phyloP scores from a whole-genome alignment of 2,329 filamentous ascomycete genomes.

The Curvularia sp. region DNA sequence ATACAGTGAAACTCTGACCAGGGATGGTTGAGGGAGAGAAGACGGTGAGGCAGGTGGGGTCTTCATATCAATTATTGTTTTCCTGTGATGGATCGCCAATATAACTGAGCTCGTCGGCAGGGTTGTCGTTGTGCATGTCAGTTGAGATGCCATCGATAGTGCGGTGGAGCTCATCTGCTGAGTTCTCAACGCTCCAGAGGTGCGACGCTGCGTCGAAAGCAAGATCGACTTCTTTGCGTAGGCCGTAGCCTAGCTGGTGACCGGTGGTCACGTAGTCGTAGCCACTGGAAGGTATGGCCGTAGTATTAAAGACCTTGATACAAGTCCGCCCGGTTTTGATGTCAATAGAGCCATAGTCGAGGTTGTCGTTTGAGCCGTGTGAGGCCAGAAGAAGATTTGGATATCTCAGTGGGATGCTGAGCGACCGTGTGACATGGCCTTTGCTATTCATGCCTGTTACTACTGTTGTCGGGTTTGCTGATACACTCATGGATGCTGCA shows the following conservation, averaged over 20 bases:
- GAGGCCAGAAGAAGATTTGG: constrained; percentile 66
- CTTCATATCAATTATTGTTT: constrained; percentile 68
- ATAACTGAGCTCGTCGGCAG: constrained; percentile 76
- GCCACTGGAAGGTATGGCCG: constrained; percentile 33
- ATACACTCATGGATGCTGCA: constrained; percentile 33
- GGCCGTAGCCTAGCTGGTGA: constrained; percentile 65
- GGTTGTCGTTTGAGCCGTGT: constrained; percentile 68
- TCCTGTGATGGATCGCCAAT: constrained; percentile 60
- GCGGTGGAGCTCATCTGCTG: constrained; percentile 67
- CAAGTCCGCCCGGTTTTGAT: constrained; percentile 65
- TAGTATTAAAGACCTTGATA: constrained; percentile 66
- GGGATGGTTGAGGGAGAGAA: constrained; percentile 55
- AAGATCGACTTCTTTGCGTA: constrained; percentile 74
- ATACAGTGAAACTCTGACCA: constrained; percentile 30
- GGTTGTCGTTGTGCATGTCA: constrained; percentile 71
- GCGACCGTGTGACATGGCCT: constrained; percentile 40
- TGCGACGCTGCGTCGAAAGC: constrained; percentile 46
- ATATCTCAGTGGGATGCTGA: constrained; percentile 34
- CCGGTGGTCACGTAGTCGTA: constrained; percentile 60
- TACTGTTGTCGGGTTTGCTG: constrained; percentile 36
- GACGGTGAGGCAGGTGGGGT: constrained; percentile 71
- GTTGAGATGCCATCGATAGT: constrained; percentile 56
- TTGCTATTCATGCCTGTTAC: constrained; percentile 38
- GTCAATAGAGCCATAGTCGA: constrained; percentile 63
- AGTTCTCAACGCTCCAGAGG: constrained; percentile 69